These are phyloP conservation scores for Fusarium pininemorale DNA, from an alignment of 2,329 filamentous ascomycete species.

Conservation along the genomic window DNA sequence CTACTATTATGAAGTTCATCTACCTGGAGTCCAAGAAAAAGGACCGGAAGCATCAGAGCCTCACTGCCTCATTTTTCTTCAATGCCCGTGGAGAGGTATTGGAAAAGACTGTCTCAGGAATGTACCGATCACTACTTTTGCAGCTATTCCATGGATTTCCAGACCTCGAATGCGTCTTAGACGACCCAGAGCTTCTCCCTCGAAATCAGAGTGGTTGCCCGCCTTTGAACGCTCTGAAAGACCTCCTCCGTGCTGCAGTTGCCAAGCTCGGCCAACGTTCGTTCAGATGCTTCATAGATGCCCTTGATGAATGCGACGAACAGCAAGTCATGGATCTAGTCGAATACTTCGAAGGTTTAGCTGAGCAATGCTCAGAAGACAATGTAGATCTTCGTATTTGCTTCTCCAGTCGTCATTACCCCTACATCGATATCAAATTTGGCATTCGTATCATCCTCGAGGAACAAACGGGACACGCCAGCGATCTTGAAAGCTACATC, in stretches of 20 bases:
- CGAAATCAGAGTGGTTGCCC: background rate
- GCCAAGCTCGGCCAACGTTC: fast-evolving
- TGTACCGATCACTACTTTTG: constrained; percentile 60
- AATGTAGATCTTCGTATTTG: constrained; percentile 46
- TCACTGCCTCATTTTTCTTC: constrained; percentile 60
- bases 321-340: constrained; percentile 54
- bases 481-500: constrained; percentile 42
- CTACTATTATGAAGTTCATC: constrained; percentile 56
- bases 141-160: constrained; percentile 53
- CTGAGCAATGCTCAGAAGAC: constrained; percentile 15
- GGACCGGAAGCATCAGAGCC: fast-evolving
- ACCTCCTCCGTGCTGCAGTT: background rate
- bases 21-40: constrained; percentile 6
- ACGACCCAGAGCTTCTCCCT: background rate
- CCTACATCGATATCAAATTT: constrained; percentile 48
- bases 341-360: constrained; percentile 50
- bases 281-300: constrained; percentile 48
- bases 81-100: constrained; percentile 55
- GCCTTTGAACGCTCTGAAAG: background rate
- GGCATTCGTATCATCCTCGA: constrained; percentile 44
- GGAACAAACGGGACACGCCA: constrained; percentile 30
- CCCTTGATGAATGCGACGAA: constrained; percentile 59
- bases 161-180: constrained; percentile 47
- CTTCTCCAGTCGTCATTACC: constrained; percentile 60
- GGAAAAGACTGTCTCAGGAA: constrained; percentile 56